A percentile compares a stretch with the other conserved stretches of the same genome.
phyloP scores from a whole-genome alignment of 78 protist genomes.

The Cyanophora paradoxa region DNA sequence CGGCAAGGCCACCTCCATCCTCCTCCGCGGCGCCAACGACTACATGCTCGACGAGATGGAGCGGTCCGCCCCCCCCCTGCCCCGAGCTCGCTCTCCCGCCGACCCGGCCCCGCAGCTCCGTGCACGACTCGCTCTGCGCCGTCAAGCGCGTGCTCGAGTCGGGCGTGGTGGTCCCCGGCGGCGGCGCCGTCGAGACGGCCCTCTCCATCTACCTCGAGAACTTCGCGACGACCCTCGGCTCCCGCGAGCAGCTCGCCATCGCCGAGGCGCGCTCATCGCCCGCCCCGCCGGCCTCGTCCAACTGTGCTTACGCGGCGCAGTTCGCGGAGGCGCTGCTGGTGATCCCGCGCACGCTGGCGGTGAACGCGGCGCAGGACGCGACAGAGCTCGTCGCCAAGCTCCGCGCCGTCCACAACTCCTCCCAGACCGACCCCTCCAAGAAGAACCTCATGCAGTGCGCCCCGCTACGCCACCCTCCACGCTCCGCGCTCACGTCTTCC shows the following conservation, averaged over 20 bases:
- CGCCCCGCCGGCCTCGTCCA: too few species aligned
- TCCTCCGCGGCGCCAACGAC: slow-evolving; percentile 92
- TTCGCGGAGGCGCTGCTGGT: slow-evolving; percentile 96
- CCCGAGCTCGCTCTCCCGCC: too few species aligned
- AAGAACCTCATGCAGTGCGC: background rate
- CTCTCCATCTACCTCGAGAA: slow-evolving; percentile 92
- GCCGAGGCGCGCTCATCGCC: too few species aligned
- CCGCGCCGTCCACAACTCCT: slow-evolving; percentile 83
- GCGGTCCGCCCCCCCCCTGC: background rate
- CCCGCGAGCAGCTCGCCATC: slow-evolving; percentile 81
- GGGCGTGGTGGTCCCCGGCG: slow-evolving; percentile 60
- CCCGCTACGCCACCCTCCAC: background rate
- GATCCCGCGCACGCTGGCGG: slow-evolving; percentile 94
- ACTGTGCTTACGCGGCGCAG: too few species aligned
- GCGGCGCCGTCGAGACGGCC: slow-evolving; percentile 98
- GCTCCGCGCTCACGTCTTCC: too few species aligned
- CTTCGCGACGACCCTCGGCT: slow-evolving; percentile 74
- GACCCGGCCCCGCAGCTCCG: slow-evolving; percentile 47
- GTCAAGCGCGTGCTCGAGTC: slow-evolving; percentile 86
- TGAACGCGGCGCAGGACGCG: slow-evolving; percentile 96
- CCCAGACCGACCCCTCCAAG: slow-evolving; percentile 74
- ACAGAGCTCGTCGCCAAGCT: slow-evolving; percentile 93
- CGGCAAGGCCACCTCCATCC: slow-evolving; percentile 40
- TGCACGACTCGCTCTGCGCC: slow-evolving; percentile 97
- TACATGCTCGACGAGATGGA: slow-evolving; percentile 70